Base-by-base conservation (phyloP, 768 basidiomycete species). In the Paxillus involutus region DNA sequence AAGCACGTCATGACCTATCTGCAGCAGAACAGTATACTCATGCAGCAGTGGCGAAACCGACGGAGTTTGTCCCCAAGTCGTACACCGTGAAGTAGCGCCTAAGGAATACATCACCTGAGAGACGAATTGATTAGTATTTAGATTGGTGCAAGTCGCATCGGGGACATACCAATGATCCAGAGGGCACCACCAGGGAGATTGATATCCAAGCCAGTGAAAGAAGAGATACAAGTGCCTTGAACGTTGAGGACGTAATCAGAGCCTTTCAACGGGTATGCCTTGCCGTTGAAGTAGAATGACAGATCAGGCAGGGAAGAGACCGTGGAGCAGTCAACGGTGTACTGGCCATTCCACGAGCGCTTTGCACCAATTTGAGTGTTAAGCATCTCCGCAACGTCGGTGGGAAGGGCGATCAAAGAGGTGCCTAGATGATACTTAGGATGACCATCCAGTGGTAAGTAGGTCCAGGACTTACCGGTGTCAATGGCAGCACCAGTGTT, bases 321-420 rank as follows among this genome's bases (percentile, higher is more conserved):
- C 66, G 83, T 93, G 56, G 83, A 74, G 70, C 97, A 98, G 59
- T 94, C 91, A 57, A 99, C 78, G 24, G 84, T 84, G 67, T 96
- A 97, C 72, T 98, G 96, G 39, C 96, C 97, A 67, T 90, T 97
- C 95, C 95, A 98, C 2, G 87, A 84, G 67, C 88, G 92, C 75
- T 82, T 89, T 13, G 96, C 96, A 55, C 97, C 97, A 49, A 99
- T 97, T 71, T 89, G 86, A 32, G 88, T 77, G 74, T 99, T 98
- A 64, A 99, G 77, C 92, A 99, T 92, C 78, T 99, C 97, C 49
- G 97, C 95, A 50, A 98, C 81, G 65, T 98, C 96, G 53, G 87
- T 85, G 47, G 96, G 96, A 47, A 96, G 77, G 46, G 89, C 96
- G 63, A 98, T 98, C 56, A 98, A 79, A 7, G 93, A 95, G 39